Percentiles rank a stretch among this genome's conserved stretches.
phyloP scores from a whole-genome alignment of 257 asterid genomes.

The Scutellaria galericulata region DNA sequence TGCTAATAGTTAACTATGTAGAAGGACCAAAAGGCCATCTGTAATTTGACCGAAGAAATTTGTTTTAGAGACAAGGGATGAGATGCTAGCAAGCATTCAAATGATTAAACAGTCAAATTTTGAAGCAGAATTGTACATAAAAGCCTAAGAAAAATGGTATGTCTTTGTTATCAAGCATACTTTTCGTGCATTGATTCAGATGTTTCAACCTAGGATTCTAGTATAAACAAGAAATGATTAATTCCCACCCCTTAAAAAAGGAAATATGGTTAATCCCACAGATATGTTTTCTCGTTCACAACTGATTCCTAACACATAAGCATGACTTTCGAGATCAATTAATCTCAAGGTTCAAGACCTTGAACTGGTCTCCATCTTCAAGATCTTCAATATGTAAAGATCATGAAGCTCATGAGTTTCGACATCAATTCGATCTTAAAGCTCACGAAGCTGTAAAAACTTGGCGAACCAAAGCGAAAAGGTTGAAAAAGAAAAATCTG shows the following conservation, averaged over 20 bases:
- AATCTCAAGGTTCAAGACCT: no score
- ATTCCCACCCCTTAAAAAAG: neutral
- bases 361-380: no score
- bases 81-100: neutral
- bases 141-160: neutral
- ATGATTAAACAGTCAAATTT: neutral
- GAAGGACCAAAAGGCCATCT: neutral
- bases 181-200: neutral
- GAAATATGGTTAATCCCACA: no score
- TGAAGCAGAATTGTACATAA: neutral
- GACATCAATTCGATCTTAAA: no score
- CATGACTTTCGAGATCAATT: no score
- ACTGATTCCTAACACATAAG: no score
- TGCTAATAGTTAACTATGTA: constrained; percentile 6
- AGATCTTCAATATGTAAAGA: neutral
- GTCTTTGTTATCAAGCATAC: no score
- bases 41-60: neutral
- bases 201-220: neutral
- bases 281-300: no score
- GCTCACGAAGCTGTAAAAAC: no score
- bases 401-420: neutral
- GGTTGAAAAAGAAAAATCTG: neutral
- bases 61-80: neutral
- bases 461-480: neutral
- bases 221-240: constrained; percentile 4